These are phyloP conservation scores for Candida loeiensis DNA, from an alignment of 805 yeast species.

Conservation along the genomic window DNA sequence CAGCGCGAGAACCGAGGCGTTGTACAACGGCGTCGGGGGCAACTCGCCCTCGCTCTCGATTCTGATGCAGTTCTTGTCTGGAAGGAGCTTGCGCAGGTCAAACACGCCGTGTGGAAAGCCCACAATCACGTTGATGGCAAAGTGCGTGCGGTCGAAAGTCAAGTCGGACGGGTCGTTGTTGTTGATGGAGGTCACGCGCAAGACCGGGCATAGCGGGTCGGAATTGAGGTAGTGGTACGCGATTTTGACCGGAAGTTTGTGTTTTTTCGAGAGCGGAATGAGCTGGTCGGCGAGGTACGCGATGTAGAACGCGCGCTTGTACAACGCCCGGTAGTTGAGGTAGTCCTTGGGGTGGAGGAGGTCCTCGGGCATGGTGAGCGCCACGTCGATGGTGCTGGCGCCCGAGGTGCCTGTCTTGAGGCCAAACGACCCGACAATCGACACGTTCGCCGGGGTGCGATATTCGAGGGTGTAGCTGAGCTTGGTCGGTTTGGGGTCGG, in stretches of 20 bases:
- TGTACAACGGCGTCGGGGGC: constrained; percentile 84
- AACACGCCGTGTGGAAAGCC: constrained; percentile 72
- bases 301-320: constrained; percentile 84
- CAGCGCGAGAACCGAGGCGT: constrained; percentile 72
- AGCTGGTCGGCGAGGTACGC: constrained; percentile 73
- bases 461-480: constrained; percentile 71
- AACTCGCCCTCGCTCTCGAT: constrained; percentile 48
- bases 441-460: constrained; percentile 65
- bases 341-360: constrained; percentile 84
- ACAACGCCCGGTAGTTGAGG: constrained; percentile 82
- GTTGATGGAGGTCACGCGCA: constrained; percentile 56
- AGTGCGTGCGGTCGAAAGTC: constrained; percentile 60
- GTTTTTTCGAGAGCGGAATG: constrained; percentile 48
- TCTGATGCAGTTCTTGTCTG: constrained; percentile 79
- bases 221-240: constrained; percentile 69
- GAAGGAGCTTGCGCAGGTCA: constrained; percentile 70
- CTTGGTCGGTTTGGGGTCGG: constrained; percentile 81
- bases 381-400: constrained; percentile 59
- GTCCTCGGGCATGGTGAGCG: constrained; percentile 74
- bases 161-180: constrained; percentile 50
- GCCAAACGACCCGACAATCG: constrained; percentile 87
- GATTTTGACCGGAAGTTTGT: constrained; percentile 57
- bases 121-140: constrained; percentile 66
- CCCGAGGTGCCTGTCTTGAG: constrained; percentile 59
- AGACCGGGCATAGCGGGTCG: constrained; percentile 71